Conservation (phyloP, 2,329 filamentous ascomycete genomes). For the Penicillium occitanis region DNA sequence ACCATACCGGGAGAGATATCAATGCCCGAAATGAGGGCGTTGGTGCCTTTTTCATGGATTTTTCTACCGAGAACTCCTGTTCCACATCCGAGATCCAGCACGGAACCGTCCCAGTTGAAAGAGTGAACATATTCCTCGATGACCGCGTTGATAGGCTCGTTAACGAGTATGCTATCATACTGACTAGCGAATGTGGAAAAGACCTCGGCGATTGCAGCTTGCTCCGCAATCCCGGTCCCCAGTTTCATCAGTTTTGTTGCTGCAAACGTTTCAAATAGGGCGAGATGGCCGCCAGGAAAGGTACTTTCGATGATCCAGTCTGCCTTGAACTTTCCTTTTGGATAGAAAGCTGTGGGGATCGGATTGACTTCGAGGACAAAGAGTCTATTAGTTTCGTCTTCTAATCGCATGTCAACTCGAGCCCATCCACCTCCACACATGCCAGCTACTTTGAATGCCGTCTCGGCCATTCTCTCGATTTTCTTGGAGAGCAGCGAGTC, state of each 20-base stretch:
- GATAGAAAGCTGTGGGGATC: background rate
- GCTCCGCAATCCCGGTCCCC: constrained; percentile 5
- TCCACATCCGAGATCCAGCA: too few species aligned
- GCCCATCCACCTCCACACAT: constrained; percentile 12
- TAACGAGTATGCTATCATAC: background rate
- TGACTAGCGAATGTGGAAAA: background rate
- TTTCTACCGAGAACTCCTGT: too few species aligned
- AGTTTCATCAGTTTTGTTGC: constrained; percentile 19
- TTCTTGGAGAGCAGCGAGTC: background rate
- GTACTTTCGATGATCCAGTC: constrained; percentile 14
- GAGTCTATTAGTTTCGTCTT: background rate
- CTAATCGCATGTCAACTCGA: constrained; percentile 9
- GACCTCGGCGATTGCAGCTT: background rate
- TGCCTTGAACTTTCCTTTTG: background rate
- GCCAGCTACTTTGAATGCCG: constrained; percentile 14
- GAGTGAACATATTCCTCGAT: background rate
- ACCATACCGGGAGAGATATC: too few species aligned
- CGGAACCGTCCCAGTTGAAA: background rate
- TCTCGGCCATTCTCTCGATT: constrained; percentile 2
- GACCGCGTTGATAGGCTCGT: background rate
- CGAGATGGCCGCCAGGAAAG: constrained; percentile 19
- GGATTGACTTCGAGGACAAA: constrained; percentile 5
- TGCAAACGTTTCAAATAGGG: constrained; percentile 21
- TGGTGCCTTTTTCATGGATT: too few species aligned
- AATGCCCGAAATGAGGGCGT: too few species aligned